Percentiles rank a stretch among this genome's conserved stretches.
Conservation (phyloP, 164 flowering plant genomes). For the Berberis vulgaris region DNA sequence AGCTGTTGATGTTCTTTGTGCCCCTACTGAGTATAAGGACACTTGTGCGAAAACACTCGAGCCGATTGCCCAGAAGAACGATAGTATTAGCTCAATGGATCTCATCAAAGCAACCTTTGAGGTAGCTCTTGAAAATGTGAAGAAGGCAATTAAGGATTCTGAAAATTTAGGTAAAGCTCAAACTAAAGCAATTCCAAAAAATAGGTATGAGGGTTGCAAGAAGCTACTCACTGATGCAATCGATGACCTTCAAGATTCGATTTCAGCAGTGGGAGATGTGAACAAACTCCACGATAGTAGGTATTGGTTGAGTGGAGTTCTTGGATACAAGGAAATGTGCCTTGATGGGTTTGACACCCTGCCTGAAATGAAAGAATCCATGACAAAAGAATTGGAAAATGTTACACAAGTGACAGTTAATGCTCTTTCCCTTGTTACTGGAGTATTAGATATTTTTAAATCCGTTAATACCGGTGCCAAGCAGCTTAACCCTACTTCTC, state of each 20-base stretch:
- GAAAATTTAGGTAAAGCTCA: conserved; percentile 5
- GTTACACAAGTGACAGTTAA: conserved; percentile 38
- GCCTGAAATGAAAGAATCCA: conserved; percentile 22
- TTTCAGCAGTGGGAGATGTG: conserved; percentile 25
- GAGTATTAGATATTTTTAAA: conserved; percentile 18
- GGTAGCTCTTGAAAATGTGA: conserved; percentile 25
- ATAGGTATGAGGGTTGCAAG: conserved; percentile 40
- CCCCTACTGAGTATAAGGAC: conserved; percentile 35
- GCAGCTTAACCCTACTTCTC: neutral
- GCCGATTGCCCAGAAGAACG: conserved; percentile 18
- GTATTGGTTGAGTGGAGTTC: conserved; percentile 46
- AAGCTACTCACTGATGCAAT: conserved; percentile 32
- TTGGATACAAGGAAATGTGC: conserved; percentile 46
- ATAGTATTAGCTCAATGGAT: conserved; percentile 29
- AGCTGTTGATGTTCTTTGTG: conserved; percentile 30
- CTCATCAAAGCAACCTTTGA: conserved; percentile 25
- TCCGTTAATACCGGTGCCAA: conserved; percentile 14
- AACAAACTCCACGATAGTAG: conserved; percentile 28
- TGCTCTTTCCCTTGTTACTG: conserved; percentile 37
- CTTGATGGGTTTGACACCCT: conserved; percentile 28
- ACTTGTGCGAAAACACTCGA: conserved; percentile 27
- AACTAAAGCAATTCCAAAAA: conserved; percentile 12
- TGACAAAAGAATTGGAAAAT: conserved; percentile 22
- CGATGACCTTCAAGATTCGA: conserved; percentile 30
- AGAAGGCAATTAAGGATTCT: conserved; percentile 11